Evolutionary conservation across 2,329 filamentous ascomycete genomes (phyloP), one percentile per base, ranked within the genome.

Genomic region (Penicillium sp.): DNA sequence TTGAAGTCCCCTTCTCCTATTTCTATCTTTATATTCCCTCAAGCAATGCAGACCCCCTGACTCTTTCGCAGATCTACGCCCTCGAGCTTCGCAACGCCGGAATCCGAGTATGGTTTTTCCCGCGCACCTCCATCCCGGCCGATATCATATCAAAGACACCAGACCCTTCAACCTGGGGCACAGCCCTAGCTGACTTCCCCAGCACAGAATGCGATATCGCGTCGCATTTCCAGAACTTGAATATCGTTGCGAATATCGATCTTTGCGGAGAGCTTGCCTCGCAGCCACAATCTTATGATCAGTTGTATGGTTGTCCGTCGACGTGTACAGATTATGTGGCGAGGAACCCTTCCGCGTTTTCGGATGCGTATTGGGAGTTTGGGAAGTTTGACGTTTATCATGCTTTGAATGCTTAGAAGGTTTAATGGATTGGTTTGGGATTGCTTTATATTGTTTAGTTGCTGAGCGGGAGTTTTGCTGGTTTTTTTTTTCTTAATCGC

Each of bases 171-270:
- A 72, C 74, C 2, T 89, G 86, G 81, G 85, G 85, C 15, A 75
- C 70, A 2, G 83, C 86, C 0, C 62, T 81, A 6, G 84, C 85
- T 1, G 85, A 88, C 54, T 87, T 87, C 65, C 85, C 85, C 13
- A 77, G 73, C 59, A 87, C 85, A 0, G 68, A 80, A 42, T 88
- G 85, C 70, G 72, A 84, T 53, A 82, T 87, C 45, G 67, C 69
- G 6, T 74, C 71, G 4, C 83, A 86, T 62, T 87, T 88, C 67
- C 75, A 70, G 49, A 88, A 87, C 62, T 80, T 85, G 66, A 85
- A 82, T 58, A 87, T 88, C 59, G 78, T 87, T 57, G 79, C 79
- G 39, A 86, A 88, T 61, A 86, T 87, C 56, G 81, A 85, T 65
- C 70, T 88, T 7, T 88, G 85, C 58, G 85, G 85, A 0, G 68